phyloP scores from a whole-genome alignment of 2,329 filamentous ascomycete genomes.

The Davidsoniella virescens region DNA sequence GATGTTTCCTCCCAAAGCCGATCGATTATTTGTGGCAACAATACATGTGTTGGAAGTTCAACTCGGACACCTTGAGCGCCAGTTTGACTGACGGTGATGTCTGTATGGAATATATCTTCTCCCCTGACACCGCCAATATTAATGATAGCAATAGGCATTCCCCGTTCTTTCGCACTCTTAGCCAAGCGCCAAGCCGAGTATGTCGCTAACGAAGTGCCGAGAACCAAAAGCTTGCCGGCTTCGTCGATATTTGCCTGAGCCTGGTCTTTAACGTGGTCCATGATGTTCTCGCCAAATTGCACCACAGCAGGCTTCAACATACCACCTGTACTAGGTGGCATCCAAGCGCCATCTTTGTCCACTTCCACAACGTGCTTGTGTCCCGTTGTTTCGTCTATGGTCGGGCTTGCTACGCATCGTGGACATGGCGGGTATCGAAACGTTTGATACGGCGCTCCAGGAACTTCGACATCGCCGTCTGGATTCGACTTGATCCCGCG shows the following conservation, averaged over 20 bases:
- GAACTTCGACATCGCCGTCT: constrained; percentile 85
- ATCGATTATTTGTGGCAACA: constrained; percentile 41
- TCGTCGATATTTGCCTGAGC: constrained; percentile 69
- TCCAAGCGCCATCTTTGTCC: constrained; percentile 61
- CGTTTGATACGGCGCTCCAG: constrained; percentile 69
- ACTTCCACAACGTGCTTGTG: constrained; percentile 39
- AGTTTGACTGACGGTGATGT: constrained; percentile 33
- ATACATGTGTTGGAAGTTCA: constrained; percentile 39
- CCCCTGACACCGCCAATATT: constrained; percentile 76
- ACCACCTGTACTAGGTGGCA: constrained; percentile 47
- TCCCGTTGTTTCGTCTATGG: not conserved
- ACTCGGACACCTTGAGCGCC: constrained; percentile 39
- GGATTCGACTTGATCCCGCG: constrained; percentile 72
- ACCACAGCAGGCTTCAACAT: constrained; percentile 84
- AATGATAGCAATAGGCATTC: constrained; percentile 73
- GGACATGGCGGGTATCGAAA: constrained; percentile 89
- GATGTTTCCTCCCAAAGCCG: constrained; percentile 21
- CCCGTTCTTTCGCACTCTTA: constrained; percentile 63
- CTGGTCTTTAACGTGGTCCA: constrained; percentile 47
- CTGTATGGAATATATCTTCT: constrained; percentile 54
- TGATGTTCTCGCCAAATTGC: constrained; percentile 92
- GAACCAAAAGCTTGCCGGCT: constrained; percentile 56
- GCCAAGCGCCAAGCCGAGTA: constrained; percentile 89
- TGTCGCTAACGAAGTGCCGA: constrained; percentile 84
- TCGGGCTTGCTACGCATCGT: constrained; percentile 45